These are phyloP conservation scores for Fusarium begoniae DNA, from an alignment of 2,329 filamentous ascomycete species.

Conservation along the genomic window DNA sequence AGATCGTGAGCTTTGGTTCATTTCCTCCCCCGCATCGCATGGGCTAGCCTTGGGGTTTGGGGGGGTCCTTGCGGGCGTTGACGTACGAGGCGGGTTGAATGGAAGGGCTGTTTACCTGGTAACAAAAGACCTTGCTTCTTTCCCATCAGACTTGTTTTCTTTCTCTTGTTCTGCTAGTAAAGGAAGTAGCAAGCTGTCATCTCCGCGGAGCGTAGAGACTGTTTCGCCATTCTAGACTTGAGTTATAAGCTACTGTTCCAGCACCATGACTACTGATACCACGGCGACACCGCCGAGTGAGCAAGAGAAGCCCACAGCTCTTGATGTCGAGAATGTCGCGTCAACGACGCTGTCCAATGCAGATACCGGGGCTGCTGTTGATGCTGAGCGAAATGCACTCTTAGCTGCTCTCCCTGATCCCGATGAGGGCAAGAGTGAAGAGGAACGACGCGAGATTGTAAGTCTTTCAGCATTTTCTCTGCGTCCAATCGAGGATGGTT, in stretches of 20 bases:
- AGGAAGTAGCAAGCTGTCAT: not conserved
- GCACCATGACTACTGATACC: conserved; percentile 27
- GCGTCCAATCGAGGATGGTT: rapidly evolving
- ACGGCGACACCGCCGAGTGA: conserved; percentile 25
- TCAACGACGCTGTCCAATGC: not conserved
- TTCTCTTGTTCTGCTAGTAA: not conserved
- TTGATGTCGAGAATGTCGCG: conserved; percentile 28
- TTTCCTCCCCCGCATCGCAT: conserved; percentile 24
- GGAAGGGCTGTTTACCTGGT: not conserved
- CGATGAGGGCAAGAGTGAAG: conserved; percentile 68
- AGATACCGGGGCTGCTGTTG: conserved; percentile 8
- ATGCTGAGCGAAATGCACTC: conserved; percentile 42
- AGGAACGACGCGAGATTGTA: conserved; percentile 69
- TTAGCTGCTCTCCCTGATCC: conserved; percentile 45
- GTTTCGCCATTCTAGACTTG: not conserved
- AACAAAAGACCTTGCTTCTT: conserved; percentile 15
- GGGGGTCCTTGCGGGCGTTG: conserved; percentile 12
- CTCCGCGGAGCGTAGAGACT: not conserved
- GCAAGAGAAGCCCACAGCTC: conserved; percentile 19
- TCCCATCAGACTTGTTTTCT: not conserved
- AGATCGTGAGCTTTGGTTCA: conserved; percentile 10
- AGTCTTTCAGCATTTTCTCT: conserved; percentile 44
- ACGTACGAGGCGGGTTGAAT: not conserved
- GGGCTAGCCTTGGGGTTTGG: not conserved
- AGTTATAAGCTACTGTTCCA: not conserved